Evolutionary conservation across 2,329 filamentous ascomycete genomes (phyloP).

Genomic region (Dendryphion nanum): DNA sequence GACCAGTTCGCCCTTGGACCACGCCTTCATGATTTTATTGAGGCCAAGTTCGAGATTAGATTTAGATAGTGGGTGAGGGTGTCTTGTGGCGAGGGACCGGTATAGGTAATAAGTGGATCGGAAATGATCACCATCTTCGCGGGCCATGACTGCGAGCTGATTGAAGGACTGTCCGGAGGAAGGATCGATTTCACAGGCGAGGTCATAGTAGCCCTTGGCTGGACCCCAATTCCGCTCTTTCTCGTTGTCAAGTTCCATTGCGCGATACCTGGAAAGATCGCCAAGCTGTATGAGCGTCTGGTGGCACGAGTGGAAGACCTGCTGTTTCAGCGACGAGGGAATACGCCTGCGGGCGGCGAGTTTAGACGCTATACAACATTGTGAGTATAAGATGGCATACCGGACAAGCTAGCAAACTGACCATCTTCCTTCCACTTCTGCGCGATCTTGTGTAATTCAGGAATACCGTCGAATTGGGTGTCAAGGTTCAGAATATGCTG

Average conservation of each 20-base stretch:
- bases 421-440: slow-evolving; percentile 39
- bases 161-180: slow-evolving; percentile 81
- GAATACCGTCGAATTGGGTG: slow-evolving; percentile 55
- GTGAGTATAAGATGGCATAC: too few relatives aligned
- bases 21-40: slow-evolving; percentile 59
- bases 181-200: slow-evolving; percentile 78
- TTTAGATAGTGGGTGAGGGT: slow-evolving; percentile 72
- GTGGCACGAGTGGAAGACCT: slow-evolving; percentile 73
- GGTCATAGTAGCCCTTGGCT: slow-evolving; percentile 78
- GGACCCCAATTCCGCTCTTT: slow-evolving; percentile 75
- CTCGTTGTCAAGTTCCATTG: slow-evolving; percentile 63
- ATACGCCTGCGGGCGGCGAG: slow-evolving; percentile 24
- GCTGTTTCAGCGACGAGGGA: slow-evolving; percentile 54
- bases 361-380: slow-evolving; percentile 19
- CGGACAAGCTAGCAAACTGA: too few relatives aligned
- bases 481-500: slow-evolving; percentile 78
- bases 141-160: slow-evolving; percentile 82
- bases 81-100: slow-evolving; percentile 70
- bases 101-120: slow-evolving; percentile 88
- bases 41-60: slow-evolving; percentile 80
- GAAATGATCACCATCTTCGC: slow-evolving; percentile 75
- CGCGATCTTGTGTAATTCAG: slow-evolving; percentile 59
- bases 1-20: slow-evolving; percentile 55
- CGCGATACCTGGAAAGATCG: slow-evolving; percentile 85
- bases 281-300: slow-evolving; percentile 82